Conservation (phyloP, 176 grass and related monocot genomes). For the sorghum (Sorghum bicolor) region DNA sequence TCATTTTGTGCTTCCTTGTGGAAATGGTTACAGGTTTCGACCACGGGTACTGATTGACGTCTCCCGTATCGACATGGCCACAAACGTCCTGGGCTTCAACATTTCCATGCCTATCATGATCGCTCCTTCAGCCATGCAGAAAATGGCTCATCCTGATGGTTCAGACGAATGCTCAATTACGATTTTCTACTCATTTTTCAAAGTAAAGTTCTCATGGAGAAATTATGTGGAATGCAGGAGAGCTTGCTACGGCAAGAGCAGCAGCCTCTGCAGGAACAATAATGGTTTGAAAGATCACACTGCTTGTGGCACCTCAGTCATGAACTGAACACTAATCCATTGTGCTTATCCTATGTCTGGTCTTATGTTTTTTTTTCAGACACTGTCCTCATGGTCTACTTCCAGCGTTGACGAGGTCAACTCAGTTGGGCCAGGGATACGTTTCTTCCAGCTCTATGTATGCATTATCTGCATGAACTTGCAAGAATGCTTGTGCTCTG, state of each 20-base stretch:
- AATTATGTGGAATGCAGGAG: constrained; percentile 52
- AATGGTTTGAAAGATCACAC: constrained; percentile 55
- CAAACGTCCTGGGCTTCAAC: constrained; percentile 71
- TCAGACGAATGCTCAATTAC: background rate
- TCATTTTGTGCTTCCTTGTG: constrained; percentile 13
- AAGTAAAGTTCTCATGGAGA: constrained; percentile 3
- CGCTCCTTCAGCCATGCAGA: constrained; percentile 90
- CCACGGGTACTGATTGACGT: constrained; percentile 85
- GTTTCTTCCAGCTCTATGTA: constrained; percentile 99
- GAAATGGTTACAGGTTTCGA: constrained; percentile 58
- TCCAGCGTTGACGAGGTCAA: constrained; percentile 84
- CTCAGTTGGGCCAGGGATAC: constrained; percentile 81
- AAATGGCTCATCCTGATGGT: constrained; percentile 98
- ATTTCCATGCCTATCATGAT: constrained; percentile 98
- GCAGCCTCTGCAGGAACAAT: constrained; percentile 79
- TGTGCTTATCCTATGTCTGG: constrained; percentile 13
- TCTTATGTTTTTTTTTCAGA: constrained; percentile 40
- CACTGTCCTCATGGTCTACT: constrained; percentile 88
- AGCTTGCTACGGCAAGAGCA: constrained; percentile 93
- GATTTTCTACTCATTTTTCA: background rate
- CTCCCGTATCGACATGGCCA: constrained; percentile 60
- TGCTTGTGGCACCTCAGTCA: background rate
- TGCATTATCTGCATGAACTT: background rate
- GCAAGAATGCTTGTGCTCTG: background rate
- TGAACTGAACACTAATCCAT: background rate